Evolutionary conservation across 2,329 filamentous ascomycete genomes (phyloP).

Genomic region (Hawksworthiomyces lignivorus): DNA sequence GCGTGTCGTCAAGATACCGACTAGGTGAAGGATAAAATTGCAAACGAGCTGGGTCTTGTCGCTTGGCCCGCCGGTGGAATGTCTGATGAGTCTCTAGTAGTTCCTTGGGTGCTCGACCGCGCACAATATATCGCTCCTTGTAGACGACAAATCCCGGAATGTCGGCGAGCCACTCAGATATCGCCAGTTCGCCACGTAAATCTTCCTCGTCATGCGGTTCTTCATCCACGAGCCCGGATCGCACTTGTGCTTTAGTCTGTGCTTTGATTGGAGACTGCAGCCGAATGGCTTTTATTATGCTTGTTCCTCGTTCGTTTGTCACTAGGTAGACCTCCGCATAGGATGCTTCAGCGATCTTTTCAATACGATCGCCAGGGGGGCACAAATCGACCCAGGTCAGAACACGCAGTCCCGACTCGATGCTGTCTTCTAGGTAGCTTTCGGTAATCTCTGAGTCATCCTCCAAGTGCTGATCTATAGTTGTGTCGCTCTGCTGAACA

Average conservation of each 20-base stretch:
- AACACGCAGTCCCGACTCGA: conserved; percentile 27
- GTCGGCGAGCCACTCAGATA: conserved; percentile 57
- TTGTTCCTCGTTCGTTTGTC: conserved; percentile 50
- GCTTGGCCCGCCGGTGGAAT: conserved; percentile 47
- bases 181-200: conserved; percentile 51
- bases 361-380: conserved; percentile 42
- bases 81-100: conserved; percentile 53
- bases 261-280: conserved; percentile 50
- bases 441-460: conserved; percentile 10
- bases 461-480: background rate
- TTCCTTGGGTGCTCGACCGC: conserved; percentile 44
- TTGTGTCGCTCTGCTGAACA: no score
- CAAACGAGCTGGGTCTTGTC: conserved; percentile 46
- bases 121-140: conserved; percentile 55
- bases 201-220: conserved; percentile 48
- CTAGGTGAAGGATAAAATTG: conserved; percentile 58
- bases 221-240: conserved; percentile 49
- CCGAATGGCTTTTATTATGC: conserved; percentile 58
- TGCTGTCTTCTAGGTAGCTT: conserved; percentile 11
- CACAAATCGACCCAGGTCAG: conserved; percentile 53
- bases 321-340: conserved; percentile 60
- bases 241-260: conserved; percentile 49
- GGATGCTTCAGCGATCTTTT: conserved; percentile 60
- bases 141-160: conserved; percentile 59
- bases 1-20: conserved; percentile 49